Evolutionary conservation across 495 filamentous ascomycete species (phyloP), one percentile per base, ranked within the genome.

Genomic region (Penicillium subrubescens): DNA sequence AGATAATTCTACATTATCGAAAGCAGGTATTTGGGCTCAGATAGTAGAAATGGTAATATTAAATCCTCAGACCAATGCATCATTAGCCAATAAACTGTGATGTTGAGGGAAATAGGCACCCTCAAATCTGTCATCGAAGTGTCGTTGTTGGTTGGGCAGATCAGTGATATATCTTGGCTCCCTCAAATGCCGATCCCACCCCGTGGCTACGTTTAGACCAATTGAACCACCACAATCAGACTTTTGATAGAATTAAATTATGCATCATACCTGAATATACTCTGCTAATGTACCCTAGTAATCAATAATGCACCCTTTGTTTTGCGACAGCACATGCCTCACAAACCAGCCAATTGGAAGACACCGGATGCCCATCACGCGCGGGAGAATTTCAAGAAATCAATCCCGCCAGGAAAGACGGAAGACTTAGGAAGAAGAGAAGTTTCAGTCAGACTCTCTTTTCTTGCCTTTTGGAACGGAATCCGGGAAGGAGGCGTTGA

Each of bases 331-430:
- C 34, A 19, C 37, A 21, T 10, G 21, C 10, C 60, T 35, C 12
- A 17, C 25, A 17, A 31, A 31, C 25, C 27, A 52, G 51, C 60
- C 60, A 62, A 62, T 62, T 62, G 60, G 60, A 62, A 62, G 51
- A 17, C 19, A 21, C 27, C 51, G 60, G 51, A 54, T 62, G 27
- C 1, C 17, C 35, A 62, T 33, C 35, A 56, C 25, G 48, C 34
- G 34, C 39, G 48, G 48, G 48, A 52, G 21, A 10, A 31, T 12
- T 0, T 52, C 21, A 25, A 6, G 48, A 31, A 31, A 29, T 7
- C 3, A 2, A 17, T 17, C 14, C 2, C 25, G 7, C 25, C 10
- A 27, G 48, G 48, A 8, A 31, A 17, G 15, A 41, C 25, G 48
- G 48, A 52, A 31, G 48, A 29, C 4, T 3, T 8, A n/a, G 48